Evolutionary conservation across 1,284 basidiomycete species (phyloP).

Genomic region (Fomitopsis palustris): DNA sequence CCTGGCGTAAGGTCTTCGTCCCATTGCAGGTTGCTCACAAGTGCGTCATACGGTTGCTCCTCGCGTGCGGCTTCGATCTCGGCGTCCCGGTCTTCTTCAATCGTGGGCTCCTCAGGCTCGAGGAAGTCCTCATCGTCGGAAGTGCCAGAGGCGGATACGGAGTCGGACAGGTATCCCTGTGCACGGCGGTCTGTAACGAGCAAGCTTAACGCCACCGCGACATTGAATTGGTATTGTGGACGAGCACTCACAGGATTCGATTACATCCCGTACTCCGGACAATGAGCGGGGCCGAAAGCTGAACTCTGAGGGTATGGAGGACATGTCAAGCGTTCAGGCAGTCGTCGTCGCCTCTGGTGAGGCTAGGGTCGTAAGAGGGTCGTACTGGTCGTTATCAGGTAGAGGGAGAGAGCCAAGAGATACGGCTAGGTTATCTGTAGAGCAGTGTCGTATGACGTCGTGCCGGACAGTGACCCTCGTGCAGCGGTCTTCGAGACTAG

Average conservation of each 20-base stretch:
- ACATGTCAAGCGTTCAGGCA: slow-evolving; percentile 26
- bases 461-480: background rate
- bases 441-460: background rate
- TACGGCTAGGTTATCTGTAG: background rate
- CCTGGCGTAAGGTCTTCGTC: slow-evolving; percentile 35
- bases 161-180: slow-evolving; percentile 58
- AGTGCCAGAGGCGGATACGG: slow-evolving; percentile 47
- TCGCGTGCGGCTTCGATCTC: slow-evolving; percentile 21
- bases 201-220: slow-evolving; percentile 2
- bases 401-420: background rate
- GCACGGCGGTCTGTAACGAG: slow-evolving; percentile 53
- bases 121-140: slow-evolving; percentile 32
- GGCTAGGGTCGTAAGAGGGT: background rate
- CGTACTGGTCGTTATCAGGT: background rate
- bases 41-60: slow-evolving; percentile 22
- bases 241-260: slow-evolving; percentile 40
- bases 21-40: slow-evolving; percentile 44
- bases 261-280: slow-evolving; percentile 51
- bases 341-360: background rate
- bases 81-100: slow-evolving; percentile 34
- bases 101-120: slow-evolving; percentile 23
- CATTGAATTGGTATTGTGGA: slow-evolving; percentile 32
- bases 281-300: slow-evolving; percentile 45
- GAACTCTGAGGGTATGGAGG: slow-evolving; percentile 41
- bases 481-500: background rate